Evolutionary conservation across 352 stramenopile genomes (phyloP), one percentile per base, ranked within the genome.

Genomic region (Phytophthora gonapodyides): DNA sequence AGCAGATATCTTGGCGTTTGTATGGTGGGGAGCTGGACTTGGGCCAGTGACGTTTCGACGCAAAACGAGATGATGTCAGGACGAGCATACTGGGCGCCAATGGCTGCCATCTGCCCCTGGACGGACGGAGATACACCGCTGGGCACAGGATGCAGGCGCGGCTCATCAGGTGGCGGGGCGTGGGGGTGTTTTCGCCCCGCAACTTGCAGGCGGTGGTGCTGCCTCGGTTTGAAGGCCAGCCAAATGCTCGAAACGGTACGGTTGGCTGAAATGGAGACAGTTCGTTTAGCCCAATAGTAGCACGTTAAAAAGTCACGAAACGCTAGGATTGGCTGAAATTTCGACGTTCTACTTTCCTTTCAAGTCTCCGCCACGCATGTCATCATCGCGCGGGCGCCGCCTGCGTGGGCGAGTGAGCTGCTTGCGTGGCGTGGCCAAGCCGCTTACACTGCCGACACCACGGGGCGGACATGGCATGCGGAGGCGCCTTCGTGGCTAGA

Each of bases 11-110:
- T 76, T 66, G 46, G 2, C 1, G 15, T 64, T 74, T 76, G 67
- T 78, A 76, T 69, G 19, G 4, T 11, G 0, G 0, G 3, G 37
- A 17, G 8, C 4, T 15, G n/a, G 19, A 38, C 5, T 51, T 51
- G 42, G 42, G 58, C 16, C 56, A n/a, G 64, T 77, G 69, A 78
- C 69, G 69, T 55, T 47, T 43, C 10, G 13, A 2, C 27, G 38
- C 33, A 51, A 78, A 65, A 61, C 46, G 16, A 40, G 61, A 71
- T 78, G 69, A 78, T 75, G 69, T 75, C 69, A 78, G 65, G 56
- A 43, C 1, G 5, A 27, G 9, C 24, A 71, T 66, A 73, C 21
- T 58, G 47, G 27, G 30, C 34, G 30, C 1, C 47, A 52, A 65
- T 58, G 54, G 27, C 38, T 15, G 13, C 13, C 43, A 11, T 37